Conservation (phyloP, 2,329 filamentous ascomycete species). For the Zasmidium citrigriseum region DNA sequence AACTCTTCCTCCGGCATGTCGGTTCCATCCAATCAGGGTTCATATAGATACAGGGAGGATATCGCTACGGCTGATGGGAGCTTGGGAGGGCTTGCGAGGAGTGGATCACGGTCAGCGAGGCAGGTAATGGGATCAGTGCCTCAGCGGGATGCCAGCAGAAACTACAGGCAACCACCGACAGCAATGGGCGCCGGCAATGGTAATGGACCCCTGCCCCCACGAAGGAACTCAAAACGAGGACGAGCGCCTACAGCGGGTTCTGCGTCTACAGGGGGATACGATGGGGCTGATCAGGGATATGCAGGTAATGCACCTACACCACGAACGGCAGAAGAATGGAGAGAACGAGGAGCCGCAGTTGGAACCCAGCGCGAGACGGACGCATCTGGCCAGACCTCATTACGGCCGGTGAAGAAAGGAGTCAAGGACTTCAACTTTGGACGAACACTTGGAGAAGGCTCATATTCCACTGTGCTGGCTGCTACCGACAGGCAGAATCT, state of each 20-base stretch:
- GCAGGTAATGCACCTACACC: constrained; percentile 53
- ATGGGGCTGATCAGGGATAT: constrained; percentile 25
- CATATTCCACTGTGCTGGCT: constrained; percentile 92
- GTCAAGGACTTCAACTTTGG: constrained; percentile 97
- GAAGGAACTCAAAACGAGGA: constrained; percentile 71
- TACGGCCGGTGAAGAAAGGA: constrained; percentile 89
- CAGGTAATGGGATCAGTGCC: constrained; percentile 62
- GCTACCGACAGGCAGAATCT: constrained; percentile 91
- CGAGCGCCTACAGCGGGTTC: constrained; percentile 27
- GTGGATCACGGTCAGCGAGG: constrained; percentile 64
- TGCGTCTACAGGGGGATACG: constrained; percentile 23
- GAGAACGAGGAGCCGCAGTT: constrained; percentile 89
- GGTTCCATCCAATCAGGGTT: constrained; percentile 34
- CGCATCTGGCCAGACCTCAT: constrained; percentile 71
- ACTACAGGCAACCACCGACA: constrained; percentile 61
- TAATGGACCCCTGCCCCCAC: constrained; percentile 62
- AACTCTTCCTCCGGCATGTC: constrained; percentile 45
- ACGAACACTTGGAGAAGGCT: constrained; percentile 87
- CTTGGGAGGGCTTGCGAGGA: constrained; percentile 57
- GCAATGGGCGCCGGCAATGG: constrained; percentile 60
- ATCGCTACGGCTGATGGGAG: constrained; percentile 32
- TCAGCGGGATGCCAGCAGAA: constrained; percentile 67
- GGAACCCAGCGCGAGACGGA: constrained; percentile 81
- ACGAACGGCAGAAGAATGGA: constrained; percentile 84
- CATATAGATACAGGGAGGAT: constrained; percentile 52